These are phyloP conservation scores for Alternaria brassicae DNA, from an alignment of 2,329 filamentous ascomycete genomes.

Conservation along the genomic window DNA sequence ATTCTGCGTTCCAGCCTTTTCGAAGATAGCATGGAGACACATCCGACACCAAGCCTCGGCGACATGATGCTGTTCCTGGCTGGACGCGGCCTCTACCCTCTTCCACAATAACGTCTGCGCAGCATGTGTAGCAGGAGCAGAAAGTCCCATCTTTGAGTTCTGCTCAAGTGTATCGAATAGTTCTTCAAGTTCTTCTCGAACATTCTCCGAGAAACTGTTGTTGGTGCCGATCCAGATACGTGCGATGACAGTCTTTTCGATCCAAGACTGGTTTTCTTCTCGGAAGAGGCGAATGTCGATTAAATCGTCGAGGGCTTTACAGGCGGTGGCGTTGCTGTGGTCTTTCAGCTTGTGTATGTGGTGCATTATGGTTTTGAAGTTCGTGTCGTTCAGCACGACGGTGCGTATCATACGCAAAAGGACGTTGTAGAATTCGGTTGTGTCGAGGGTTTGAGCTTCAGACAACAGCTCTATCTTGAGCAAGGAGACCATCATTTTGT, in stretches of 20 bases:
- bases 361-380: slow-evolving; percentile 70
- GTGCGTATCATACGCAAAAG: slow-evolving; percentile 68
- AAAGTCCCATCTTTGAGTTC: slow-evolving; percentile 58
- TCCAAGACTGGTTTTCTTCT: slow-evolving; percentile 62
- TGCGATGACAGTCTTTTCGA: slow-evolving; percentile 73
- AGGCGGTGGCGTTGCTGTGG: slow-evolving; percentile 47
- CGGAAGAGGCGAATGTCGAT: slow-evolving; percentile 64
- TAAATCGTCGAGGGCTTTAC: slow-evolving; percentile 67
- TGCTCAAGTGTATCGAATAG: slow-evolving; percentile 58
- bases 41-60: slow-evolving; percentile 75
- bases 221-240: slow-evolving; percentile 70
- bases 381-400: slow-evolving; percentile 66
- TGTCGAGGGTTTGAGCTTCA: slow-evolving; percentile 46
- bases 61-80: slow-evolving; percentile 59
- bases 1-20: slow-evolving; percentile 69
- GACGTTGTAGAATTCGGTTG: slow-evolving; percentile 55
- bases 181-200: slow-evolving; percentile 50
- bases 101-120: slow-evolving; percentile 83
- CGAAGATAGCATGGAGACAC: slow-evolving; percentile 71
- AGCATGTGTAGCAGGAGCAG: slow-evolving; percentile 68
- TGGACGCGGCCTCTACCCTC: slow-evolving; percentile 67
- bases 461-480: slow-evolving; percentile 73
- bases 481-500: slow-evolving; percentile 70
- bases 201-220: slow-evolving; percentile 48
- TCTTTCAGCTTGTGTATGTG: slow-evolving; percentile 70